These are phyloP conservation scores for Aegilops longissima DNA, from an alignment of 176 grass and related monocot species.

Conservation along the genomic window DNA sequence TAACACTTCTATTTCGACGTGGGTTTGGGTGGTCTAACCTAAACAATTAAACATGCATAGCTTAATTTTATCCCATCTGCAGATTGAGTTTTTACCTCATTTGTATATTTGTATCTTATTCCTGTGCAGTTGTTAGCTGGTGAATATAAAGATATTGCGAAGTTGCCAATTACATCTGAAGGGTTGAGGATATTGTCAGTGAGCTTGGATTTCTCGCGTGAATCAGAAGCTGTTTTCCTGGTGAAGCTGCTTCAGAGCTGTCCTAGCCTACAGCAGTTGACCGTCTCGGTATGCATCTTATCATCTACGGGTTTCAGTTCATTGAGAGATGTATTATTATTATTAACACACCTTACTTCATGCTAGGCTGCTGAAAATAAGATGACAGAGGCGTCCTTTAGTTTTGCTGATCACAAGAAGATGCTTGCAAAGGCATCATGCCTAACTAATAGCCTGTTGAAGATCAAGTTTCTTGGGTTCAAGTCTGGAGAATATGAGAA, in stretches of 20 bases:
- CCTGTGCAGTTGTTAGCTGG: conserved; percentile 28
- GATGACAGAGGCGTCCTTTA: background rate
- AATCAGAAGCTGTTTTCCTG: conserved; percentile 18
- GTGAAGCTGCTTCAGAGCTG: conserved; percentile 53
- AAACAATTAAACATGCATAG: background rate
- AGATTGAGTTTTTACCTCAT: background rate
- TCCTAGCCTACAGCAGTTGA: conserved; percentile 27
- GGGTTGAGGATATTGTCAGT: conserved; percentile 36
- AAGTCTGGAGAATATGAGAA: conserved; percentile 29
- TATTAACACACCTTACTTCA: conserved; percentile 3
- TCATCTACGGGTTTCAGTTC: background rate
- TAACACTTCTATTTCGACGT: background rate
- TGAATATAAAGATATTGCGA: conserved; percentile 39
- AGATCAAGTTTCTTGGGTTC: conserved; percentile 39
- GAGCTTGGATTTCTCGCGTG: conserved; percentile 29
- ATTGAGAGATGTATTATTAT: conserved; percentile 5
- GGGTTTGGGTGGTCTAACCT: background rate
- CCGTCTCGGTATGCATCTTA: conserved; percentile 41
- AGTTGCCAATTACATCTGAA: conserved; percentile 30
- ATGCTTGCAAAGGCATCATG: conserved; percentile 33
- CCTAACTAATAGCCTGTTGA: conserved; percentile 26
- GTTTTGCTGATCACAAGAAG: conserved; percentile 6
- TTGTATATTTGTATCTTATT: background rate
- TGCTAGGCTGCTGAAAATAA: conserved; percentile 29
- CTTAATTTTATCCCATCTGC: background rate